Percentiles rank a stretch among this genome's conserved stretches.
phyloP scores from a whole-genome alignment of 1,284 basidiomycete species.

The Xanthoconium separans region DNA sequence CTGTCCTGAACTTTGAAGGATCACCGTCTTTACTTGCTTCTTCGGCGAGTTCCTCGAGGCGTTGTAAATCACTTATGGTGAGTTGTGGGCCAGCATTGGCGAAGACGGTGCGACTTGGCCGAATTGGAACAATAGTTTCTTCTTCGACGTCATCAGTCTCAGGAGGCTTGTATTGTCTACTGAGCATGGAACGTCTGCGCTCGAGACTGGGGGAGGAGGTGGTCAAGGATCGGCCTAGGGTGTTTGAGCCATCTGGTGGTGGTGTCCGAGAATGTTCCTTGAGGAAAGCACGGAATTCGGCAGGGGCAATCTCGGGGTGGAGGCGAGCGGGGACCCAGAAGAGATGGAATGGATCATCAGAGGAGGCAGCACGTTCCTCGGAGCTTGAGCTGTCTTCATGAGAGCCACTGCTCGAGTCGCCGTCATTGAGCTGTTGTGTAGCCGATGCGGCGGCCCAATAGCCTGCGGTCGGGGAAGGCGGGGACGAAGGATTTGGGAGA shows the following conservation, averaged over 20 bases:
- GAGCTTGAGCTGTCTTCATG: constrained; percentile 44
- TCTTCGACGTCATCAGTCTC: constrained; percentile 74
- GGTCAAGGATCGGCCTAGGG: constrained; percentile 39
- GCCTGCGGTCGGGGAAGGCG: constrained; percentile 49
- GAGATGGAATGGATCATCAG: constrained; percentile 79
- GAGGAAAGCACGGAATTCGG: constrained; percentile 92
- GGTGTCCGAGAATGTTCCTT: constrained; percentile 83
- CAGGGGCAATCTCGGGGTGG: constrained; percentile 96
- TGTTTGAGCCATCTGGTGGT: constrained; percentile 45
- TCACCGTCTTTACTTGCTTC: constrained; percentile 83
- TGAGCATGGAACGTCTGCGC: constrained; percentile 87
- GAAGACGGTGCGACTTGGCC: constrained; percentile 66
- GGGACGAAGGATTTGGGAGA: constrained; percentile 66
- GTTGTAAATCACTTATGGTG: constrained; percentile 90
- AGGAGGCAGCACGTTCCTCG: constrained; percentile 31
- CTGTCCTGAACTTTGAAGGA: constrained; percentile 77
- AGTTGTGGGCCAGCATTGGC: constrained; percentile 67
- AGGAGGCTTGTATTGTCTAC: constrained; percentile 79
- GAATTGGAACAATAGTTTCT: constrained; percentile 65
- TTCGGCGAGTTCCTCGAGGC: constrained; percentile 89
- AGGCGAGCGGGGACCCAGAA: constrained; percentile 98
- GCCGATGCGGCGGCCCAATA: constrained; percentile 48
- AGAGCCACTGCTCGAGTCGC: constrained; percentile 46
- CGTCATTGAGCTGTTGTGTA: constrained; percentile 34
- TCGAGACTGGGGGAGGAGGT: constrained; percentile 52